These are phyloP conservation scores for Leccinum ponderosum DNA, from an alignment of 1,284 basidiomycete genomes.

Conservation along the genomic window DNA sequence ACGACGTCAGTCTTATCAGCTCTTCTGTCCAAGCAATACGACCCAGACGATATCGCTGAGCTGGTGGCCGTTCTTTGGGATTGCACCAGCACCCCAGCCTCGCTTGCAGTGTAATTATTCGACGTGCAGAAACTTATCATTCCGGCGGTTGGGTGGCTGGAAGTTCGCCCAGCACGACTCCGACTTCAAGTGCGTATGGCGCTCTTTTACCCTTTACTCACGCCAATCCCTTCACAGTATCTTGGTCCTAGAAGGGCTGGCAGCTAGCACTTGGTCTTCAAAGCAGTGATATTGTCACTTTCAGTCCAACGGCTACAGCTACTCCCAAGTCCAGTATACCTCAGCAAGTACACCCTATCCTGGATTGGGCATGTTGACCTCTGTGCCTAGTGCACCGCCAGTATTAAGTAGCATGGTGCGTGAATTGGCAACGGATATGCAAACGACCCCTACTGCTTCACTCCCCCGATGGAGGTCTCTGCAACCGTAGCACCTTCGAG, in stretches of 20 bases:
- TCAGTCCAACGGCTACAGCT: conserved; percentile 57
- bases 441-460: conserved; percentile 22
- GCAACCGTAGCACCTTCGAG: conserved; percentile 10
- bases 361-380: conserved; percentile 44
- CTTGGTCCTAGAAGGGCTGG: conserved; percentile 88
- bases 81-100: conserved; percentile 37
- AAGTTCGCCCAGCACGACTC: conserved; percentile 48
- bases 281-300: conserved; percentile 72
- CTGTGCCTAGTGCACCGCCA: conserved; percentile 3
- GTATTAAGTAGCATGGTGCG: conserved; percentile 23
- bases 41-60: conserved; percentile 54
- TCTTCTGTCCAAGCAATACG: conserved; percentile 59
- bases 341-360: conserved; percentile 50
- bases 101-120: conserved; percentile 52
- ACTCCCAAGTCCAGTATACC: conserved; percentile 59
- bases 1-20: conserved; percentile 42
- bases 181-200: conserved; percentile 53
- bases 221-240: conserved; percentile 43
- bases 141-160: conserved; percentile 64
- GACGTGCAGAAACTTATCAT: conserved; percentile 51
- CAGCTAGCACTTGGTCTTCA: conserved; percentile 77
- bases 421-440: conserved; percentile 34
- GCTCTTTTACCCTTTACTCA: conserved; percentile 2
- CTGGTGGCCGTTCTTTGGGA: conserved; percentile 59
- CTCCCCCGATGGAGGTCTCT: conserved; percentile 14